phyloP scores from a whole-genome alignment of 1,139 yeast genomes.

The Hansenula sp. region DNA sequence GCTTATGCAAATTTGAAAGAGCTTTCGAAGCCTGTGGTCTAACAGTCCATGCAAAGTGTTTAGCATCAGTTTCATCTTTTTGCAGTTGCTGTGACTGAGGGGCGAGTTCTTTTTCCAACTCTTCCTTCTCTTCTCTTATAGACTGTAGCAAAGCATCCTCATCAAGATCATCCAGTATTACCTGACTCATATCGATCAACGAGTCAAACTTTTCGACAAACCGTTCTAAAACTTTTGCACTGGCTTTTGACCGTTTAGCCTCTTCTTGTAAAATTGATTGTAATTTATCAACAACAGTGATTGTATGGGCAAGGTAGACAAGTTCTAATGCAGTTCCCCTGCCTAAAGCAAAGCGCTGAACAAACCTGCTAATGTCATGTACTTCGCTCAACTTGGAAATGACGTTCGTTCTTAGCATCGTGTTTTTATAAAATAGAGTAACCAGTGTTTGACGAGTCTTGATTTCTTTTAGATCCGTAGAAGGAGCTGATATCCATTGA shows the following conservation, averaged over 20 bases:
- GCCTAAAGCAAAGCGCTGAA: slow-evolving; percentile 47
- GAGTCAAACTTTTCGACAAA: slow-evolving; percentile 9
- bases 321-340: slow-evolving; percentile 42
- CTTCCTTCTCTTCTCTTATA: slow-evolving; percentile 7
- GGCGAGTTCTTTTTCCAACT: slow-evolving; percentile 7
- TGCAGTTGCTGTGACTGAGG: slow-evolving; percentile 5
- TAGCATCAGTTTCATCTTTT: background rate
- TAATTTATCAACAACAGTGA: slow-evolving; percentile 23
- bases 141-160: slow-evolving; percentile 9
- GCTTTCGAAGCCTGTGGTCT: slow-evolving; percentile 28
- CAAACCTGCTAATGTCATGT: slow-evolving; percentile 48
- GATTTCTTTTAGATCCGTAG: slow-evolving; percentile 54
- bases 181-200: slow-evolving; percentile 19
- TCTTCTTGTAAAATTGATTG: slow-evolving; percentile 6
- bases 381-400: slow-evolving; percentile 31
- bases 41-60: slow-evolving; percentile 8
- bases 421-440: slow-evolving; percentile 40
- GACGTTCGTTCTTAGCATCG: slow-evolving; percentile 32
- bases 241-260: slow-evolving; percentile 7
- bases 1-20: slow-evolving; percentile 30
- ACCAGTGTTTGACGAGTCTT: slow-evolving; percentile 61
- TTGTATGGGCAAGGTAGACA: slow-evolving; percentile 37
- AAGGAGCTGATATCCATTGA: slow-evolving; percentile 83
- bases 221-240: slow-evolving; percentile 12
- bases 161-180: slow-evolving; percentile 26